Percentiles rank a stretch among this genome's conserved stretches.
phyloP scores from a whole-genome alignment of 495 filamentous ascomycete genomes.

The Sporormia fimetaria region DNA sequence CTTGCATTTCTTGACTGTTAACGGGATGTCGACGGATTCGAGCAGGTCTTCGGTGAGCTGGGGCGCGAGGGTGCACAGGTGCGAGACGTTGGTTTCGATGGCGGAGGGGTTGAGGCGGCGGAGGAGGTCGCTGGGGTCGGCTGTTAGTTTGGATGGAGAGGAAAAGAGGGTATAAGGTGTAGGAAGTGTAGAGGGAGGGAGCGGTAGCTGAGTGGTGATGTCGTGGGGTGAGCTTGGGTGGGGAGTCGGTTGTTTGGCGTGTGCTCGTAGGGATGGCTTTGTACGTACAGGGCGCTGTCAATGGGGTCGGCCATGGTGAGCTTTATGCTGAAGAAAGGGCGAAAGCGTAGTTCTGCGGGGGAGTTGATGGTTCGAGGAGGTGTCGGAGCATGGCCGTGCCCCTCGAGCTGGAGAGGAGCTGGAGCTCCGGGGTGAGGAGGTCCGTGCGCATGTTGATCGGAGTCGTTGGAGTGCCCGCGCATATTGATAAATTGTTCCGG shows the following conservation, averaged over 20 bases:
- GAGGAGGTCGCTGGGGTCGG: slow-evolving; percentile 73
- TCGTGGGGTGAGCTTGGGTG: no score
- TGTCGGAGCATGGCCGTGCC: slow-evolving; percentile 3
- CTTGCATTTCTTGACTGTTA: slow-evolving; percentile 71
- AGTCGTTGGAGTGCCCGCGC: no score
- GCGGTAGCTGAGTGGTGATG: no score
- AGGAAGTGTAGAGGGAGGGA: neutral
- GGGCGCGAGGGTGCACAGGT: slow-evolving; percentile 74
- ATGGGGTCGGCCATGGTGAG: slow-evolving; percentile 23
- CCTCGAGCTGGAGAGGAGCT: slow-evolving; percentile 5
- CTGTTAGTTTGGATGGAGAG: neutral
- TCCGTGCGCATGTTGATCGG: no score
- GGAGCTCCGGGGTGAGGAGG: slow-evolving; percentile 1
- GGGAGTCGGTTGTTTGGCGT: no score
- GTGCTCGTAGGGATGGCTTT: neutral
- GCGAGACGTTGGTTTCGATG: slow-evolving; percentile 70
- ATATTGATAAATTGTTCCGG: no score
- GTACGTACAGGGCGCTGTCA: slow-evolving; percentile 18
- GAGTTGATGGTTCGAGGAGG: neutral
- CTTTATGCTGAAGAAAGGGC: no score
- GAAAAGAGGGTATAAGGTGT: neutral
- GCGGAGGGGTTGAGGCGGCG: slow-evolving; percentile 91
- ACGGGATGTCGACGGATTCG: slow-evolving; percentile 90
- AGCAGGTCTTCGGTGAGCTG: slow-evolving; percentile 95
- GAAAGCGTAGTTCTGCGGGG: neutral